Evolutionary conservation across 306 rosid species (phyloP).

Genomic region (Cotoneaster glaucophyllus): DNA sequence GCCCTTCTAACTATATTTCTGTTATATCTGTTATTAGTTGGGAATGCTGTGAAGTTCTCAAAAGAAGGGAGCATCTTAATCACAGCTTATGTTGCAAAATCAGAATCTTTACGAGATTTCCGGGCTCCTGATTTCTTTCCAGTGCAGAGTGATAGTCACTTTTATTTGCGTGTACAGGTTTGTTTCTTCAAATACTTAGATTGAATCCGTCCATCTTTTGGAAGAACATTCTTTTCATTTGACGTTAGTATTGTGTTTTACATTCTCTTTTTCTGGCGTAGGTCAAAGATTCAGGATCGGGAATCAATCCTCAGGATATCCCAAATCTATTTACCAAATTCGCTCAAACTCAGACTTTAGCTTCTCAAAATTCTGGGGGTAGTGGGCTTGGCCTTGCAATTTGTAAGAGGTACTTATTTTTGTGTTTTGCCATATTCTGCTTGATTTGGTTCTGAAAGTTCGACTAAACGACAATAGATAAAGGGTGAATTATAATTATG

Average conservation of each 20-base stretch:
- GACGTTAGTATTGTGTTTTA: constrained; percentile 1
- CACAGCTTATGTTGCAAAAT: constrained; percentile 57
- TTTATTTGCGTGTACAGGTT: constrained; percentile 87
- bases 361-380: constrained; percentile 58
- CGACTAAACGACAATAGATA: neutral
- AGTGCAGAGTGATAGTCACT: constrained; percentile 62
- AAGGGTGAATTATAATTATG: neutral
- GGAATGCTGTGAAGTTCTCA: constrained; percentile 94
- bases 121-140: constrained; percentile 65
- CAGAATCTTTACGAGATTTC: constrained; percentile 69
- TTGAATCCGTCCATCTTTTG: constrained; percentile 17
- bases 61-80: constrained; percentile 76
- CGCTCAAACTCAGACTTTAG: constrained; percentile 65
- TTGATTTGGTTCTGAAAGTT: constrained; percentile 2
- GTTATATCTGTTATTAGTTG: too few species aligned
- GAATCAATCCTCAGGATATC: constrained; percentile 79
- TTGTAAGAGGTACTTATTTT: constrained; percentile 68
- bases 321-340: constrained; percentile 79
- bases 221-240: constrained; percentile 3
- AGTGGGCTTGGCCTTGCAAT: constrained; percentile 92
- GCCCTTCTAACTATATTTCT: too few species aligned
- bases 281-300: constrained; percentile 90
- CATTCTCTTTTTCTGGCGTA: constrained; percentile 13
- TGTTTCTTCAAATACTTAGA: constrained; percentile 27
- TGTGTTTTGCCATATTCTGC: constrained; percentile 4